Percentiles rank a stretch among this genome's conserved stretches.
Evolutionary conservation across 2,329 filamentous ascomycete species (phyloP).

Genomic region (Exserohilum turcica): DNA sequence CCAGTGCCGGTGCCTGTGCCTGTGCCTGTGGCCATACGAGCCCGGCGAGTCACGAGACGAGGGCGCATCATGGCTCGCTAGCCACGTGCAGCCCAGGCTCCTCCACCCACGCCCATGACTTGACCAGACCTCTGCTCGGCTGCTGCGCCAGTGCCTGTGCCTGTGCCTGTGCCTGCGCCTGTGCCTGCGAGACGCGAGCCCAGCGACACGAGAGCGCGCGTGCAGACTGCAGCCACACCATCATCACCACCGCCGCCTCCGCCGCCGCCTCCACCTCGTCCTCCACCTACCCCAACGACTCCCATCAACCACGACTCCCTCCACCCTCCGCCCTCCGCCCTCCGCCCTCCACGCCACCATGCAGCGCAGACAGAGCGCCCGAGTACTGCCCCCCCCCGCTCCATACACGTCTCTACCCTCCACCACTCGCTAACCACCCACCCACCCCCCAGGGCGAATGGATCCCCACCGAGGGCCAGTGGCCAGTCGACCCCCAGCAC

Average conservation of each 20-base stretch:
- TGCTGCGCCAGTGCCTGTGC: too few species aligned
- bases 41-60: too few species aligned
- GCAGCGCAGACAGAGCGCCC: slow-evolving; percentile 46
- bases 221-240: neutral
- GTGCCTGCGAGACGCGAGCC: too few species aligned
- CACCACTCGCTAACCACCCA: too few species aligned
- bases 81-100: neutral
- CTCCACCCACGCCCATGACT: neutral
- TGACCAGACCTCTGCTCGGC: neutral
- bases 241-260: neutral
- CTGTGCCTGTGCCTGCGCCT: too few species aligned
- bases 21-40: neutral
- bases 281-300: too few species aligned
- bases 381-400: slow-evolving; percentile 22
- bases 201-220: too few species aligned
- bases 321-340: neutral
- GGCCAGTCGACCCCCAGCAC: slow-evolving; percentile 69
- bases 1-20: neutral
- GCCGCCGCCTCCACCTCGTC: neutral
- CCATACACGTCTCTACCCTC: neutral
- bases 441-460: slow-evolving; percentile 45
- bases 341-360: slow-evolving; percentile 24
- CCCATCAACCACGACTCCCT: neutral
- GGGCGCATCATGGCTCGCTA: neutral
- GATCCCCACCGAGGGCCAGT: slow-evolving; percentile 60